phyloP scores from a whole-genome alignment of 2,329 filamentous ascomycete species.

The Fusarium tanahbumbuense region DNA sequence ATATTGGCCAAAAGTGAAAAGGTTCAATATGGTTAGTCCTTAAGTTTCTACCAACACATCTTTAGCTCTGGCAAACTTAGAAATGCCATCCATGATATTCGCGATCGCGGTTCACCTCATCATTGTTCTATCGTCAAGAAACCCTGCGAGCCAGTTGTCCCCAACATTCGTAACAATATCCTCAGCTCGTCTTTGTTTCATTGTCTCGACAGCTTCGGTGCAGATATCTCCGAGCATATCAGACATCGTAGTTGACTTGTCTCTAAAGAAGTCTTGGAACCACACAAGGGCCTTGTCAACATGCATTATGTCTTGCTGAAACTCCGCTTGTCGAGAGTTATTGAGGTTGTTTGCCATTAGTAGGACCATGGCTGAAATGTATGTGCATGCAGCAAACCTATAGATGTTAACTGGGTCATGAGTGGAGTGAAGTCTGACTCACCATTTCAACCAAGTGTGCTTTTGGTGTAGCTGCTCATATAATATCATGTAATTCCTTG shows the following conservation, averaged over 20 bases:
- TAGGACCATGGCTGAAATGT: conserved; percentile 2
- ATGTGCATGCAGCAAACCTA: conserved; percentile 13
- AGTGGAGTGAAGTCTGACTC: rapidly evolving
- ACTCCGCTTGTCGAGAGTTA: background rate
- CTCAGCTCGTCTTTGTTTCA: background rate
- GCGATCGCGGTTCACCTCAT: background rate
- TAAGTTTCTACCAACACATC: background rate
- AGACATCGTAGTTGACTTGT: background rate
- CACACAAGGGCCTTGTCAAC: conserved; percentile 1
- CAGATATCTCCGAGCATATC: background rate
- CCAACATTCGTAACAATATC: background rate
- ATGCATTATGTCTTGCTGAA: background rate
- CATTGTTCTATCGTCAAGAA: background rate
- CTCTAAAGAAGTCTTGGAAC: background rate
- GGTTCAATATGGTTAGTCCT: background rate
- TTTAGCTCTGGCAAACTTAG: background rate
- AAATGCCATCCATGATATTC: too few species aligned
- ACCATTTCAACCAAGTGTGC: conserved; percentile 5
- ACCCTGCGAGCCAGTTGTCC: background rate
- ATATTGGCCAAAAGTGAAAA: rapidly evolving
- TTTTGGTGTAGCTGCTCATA: background rate
- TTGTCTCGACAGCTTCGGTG: background rate
- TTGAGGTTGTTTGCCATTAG: conserved; percentile 2
- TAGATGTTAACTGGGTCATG: rapidly evolving
- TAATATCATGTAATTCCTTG: conserved; percentile 4